phyloP scores from a whole-genome alignment of 768 basidiomycete species.

The Pleurotus giganteus region DNA sequence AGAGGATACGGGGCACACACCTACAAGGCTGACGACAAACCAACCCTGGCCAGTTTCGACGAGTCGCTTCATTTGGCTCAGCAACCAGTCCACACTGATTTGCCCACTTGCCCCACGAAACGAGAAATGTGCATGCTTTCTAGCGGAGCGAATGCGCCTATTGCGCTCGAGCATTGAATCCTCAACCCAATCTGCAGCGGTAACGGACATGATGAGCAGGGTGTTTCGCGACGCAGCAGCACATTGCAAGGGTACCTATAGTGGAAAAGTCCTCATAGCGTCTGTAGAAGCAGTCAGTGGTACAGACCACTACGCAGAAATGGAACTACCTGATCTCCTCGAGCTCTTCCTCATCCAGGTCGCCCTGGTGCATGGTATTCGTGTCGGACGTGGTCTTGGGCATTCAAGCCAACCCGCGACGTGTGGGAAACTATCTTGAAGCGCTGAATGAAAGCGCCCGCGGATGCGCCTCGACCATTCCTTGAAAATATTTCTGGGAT shows the following conservation, averaged over 20 bases:
- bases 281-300: conserved; percentile 37
- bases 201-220: neutral
- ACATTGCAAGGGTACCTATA: conserved; percentile 59
- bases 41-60: conserved; percentile 82
- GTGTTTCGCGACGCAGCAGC: conserved; percentile 10
- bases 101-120: conserved; percentile 47
- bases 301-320: neutral
- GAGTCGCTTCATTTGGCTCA: conserved; percentile 57
- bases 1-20: conserved; percentile 43
- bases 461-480: no score
- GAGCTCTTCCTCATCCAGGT: conserved; percentile 63
- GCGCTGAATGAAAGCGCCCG: neutral
- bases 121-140: conserved; percentile 35
- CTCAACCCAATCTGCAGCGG: conserved; percentile 85
- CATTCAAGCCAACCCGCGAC: no score
- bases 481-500: no score
- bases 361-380: conserved; percentile 39
- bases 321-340: conserved; percentile 58
- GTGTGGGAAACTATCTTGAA: neutral
- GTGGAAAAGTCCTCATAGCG: conserved; percentile 96
- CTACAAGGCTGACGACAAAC: conserved; percentile 88
- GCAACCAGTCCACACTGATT: conserved; percentile 55
- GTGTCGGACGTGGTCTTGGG: neutral
- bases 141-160: conserved; percentile 65
- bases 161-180: conserved; percentile 90